These are phyloP conservation scores for Globisporangium solare DNA, from an alignment of 352 stramenopile species.

Conservation along the genomic window DNA sequence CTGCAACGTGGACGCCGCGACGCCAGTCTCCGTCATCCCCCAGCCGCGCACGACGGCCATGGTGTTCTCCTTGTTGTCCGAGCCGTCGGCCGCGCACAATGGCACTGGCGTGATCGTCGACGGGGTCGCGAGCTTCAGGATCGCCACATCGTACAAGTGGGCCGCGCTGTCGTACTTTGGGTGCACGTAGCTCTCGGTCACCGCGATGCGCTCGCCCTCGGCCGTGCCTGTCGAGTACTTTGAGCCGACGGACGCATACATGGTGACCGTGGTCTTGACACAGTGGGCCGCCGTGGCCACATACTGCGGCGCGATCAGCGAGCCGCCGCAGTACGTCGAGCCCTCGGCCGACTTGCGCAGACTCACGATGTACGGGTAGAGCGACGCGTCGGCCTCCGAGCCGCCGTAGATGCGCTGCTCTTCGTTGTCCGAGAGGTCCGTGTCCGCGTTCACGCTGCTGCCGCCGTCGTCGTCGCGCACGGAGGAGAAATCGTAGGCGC, in stretches of 20 bases:
- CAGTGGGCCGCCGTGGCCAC: slow-evolving; percentile 74
- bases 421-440: slow-evolving; percentile 19
- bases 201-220: slow-evolving; percentile 46
- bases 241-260: slow-evolving; percentile 55
- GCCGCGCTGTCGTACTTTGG: slow-evolving; percentile 47
- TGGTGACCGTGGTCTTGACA: slow-evolving; percentile 32
- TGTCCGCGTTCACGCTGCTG: no score
- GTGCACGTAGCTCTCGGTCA: slow-evolving; percentile 38
- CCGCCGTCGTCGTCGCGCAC: no score
- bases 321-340: slow-evolving; percentile 59
- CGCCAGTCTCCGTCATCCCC: slow-evolving; percentile 48
- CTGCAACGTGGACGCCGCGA: slow-evolving; percentile 32
- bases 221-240: slow-evolving; percentile 30
- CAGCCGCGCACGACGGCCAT: slow-evolving; percentile 54
- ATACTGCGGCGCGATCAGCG: slow-evolving; percentile 56
- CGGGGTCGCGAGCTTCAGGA: slow-evolving; percentile 53
- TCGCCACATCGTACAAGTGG: slow-evolving; percentile 49
- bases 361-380: slow-evolving; percentile 56
- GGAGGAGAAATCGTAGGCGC: no score
- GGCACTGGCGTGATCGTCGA: slow-evolving; percentile 26
- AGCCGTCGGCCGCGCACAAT: slow-evolving; percentile 34
- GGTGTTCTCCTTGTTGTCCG: slow-evolving; percentile 42
- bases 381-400: slow-evolving; percentile 40
- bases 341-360: slow-evolving; percentile 34
- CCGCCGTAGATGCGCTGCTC: slow-evolving; percentile 59